Conservation (phyloP, 2,329 filamentous ascomycete genomes). For the Diplodia scrobiculata region DNA sequence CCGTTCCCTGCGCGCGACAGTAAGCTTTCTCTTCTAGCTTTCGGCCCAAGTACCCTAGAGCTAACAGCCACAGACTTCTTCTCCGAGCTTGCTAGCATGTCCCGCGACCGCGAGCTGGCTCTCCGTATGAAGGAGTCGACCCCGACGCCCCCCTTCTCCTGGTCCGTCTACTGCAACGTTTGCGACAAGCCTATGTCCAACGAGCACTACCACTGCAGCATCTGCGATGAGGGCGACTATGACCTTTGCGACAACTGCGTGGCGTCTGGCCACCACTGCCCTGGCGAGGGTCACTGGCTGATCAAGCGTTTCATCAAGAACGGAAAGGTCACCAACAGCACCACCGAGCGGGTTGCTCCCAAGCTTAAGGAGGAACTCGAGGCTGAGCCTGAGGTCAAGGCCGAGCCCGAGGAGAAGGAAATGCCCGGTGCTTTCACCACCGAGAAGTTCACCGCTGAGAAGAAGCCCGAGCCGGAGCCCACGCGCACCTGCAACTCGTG, state of each 20-base stretch:
- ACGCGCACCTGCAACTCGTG: slow-evolving; percentile 74
- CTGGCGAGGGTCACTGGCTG: slow-evolving; percentile 81
- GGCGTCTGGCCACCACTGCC: slow-evolving; percentile 72
- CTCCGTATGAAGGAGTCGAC: slow-evolving; percentile 46
- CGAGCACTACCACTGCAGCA: slow-evolving; percentile 90
- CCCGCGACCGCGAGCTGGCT: slow-evolving; percentile 31
- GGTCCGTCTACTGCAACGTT: slow-evolving; percentile 91
- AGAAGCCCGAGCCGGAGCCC: slow-evolving; percentile 45
- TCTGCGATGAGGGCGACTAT: slow-evolving; percentile 90
- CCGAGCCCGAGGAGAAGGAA: slow-evolving; percentile 43
- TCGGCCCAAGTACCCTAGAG: background rate
- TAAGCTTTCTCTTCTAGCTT: slow-evolving; percentile 32
- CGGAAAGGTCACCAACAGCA: slow-evolving; percentile 79
- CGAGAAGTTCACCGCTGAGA: slow-evolving; percentile 35
- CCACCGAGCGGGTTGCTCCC: slow-evolving; percentile 75
- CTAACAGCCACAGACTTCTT: slow-evolving; percentile 36
- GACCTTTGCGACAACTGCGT: slow-evolving; percentile 86
- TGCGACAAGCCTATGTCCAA: slow-evolving; percentile 78
- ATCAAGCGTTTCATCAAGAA: slow-evolving; percentile 84
- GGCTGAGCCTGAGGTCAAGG: slow-evolving; percentile 48
- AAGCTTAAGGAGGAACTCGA: slow-evolving; percentile 54
- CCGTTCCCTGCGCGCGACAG: slow-evolving; percentile 44
- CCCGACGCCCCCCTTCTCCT: slow-evolving; percentile 50
- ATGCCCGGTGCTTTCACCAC: slow-evolving; percentile 28
- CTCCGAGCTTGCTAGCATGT: slow-evolving; percentile 34